Evolutionary conservation across 2,329 filamentous ascomycete species (phyloP), one percentile per base, ranked within the genome.

Genomic region (Calonectria honghensis): DNA sequence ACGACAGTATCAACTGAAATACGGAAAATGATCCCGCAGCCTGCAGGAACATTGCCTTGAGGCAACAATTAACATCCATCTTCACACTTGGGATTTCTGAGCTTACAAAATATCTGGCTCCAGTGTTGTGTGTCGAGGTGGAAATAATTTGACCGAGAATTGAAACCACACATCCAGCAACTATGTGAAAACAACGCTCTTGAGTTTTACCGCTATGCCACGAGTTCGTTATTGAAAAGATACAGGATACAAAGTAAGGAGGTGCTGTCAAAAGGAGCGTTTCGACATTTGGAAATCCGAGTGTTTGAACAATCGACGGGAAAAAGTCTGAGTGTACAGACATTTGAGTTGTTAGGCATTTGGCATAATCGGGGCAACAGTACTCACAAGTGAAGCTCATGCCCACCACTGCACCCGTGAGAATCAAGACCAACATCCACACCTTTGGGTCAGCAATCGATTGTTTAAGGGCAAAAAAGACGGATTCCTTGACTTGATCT

Each of bases 361-460:
- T 31, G 3, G 6, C 24, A n/a, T 9, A 18, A 1, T 61, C 11
- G 16, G 13, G n/a, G 10, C n/a, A 41, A 29, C 4, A 41, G 7
- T 10, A 31, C 57, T 63, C 37, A 63, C 57, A 63, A 24, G 57
- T 63, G 14, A 63, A 63, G 24, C 57, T 63, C 57, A 63, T 63
- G 14, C 57, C 57, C 3, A 63, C 35, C 18, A 63, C 57, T 20
- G 57, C 57, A 3, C 57, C 57, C 2, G 57, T 63, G 6, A 63
- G 7, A 41, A 63, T 63, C 1, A 63, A 24, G 3, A 41, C 57
- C 35, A 63, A 13, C 37, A 63, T 16, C 57, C 57, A 63, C 13
- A 63, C 57, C 24, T 63, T 63, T 31, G n/a, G 37, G 57, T 63
- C 57, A 41, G 14, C 14, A 1, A 63, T 5, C 0, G 57, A 41